These are phyloP conservation scores for Ormosia emarginata DNA, from an alignment of 306 rosid species.

Conservation along the genomic window DNA sequence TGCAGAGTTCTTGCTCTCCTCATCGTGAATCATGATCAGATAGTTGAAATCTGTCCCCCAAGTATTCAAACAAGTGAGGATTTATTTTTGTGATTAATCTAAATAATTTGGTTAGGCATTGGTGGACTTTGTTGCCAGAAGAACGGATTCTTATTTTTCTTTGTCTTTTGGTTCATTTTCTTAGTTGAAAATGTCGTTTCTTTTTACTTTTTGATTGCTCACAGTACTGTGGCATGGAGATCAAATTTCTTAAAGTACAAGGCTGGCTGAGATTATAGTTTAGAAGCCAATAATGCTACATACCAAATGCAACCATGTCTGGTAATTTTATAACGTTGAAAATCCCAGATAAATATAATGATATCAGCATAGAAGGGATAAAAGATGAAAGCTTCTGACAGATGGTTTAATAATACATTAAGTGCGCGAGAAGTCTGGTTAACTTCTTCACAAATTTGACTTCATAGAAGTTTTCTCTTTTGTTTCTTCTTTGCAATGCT, in stretches of 20 bases:
- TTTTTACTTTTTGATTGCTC: neutral
- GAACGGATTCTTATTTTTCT: neutral
- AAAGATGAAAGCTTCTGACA: neutral
- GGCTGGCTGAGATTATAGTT: neutral
- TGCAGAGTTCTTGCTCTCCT: conserved; percentile 50
- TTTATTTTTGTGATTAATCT: conserved; percentile 33
- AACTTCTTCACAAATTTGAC: neutral
- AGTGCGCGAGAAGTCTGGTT: conserved; percentile 2
- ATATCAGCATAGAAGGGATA: neutral
- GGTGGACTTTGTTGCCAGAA: conserved; percentile 26
- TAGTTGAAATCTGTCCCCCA: conserved; percentile 41
- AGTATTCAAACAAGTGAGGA: conserved; percentile 45
- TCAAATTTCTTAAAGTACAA: neutral
- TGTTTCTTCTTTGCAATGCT: neutral
- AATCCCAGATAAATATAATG: neutral
- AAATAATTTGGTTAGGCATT: conserved; percentile 28
- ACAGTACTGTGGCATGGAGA: neutral
- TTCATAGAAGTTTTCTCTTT: neutral
- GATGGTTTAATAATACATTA: neutral
- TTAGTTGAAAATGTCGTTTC: neutral
- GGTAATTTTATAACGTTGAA: neutral
- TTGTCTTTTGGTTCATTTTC: neutral
- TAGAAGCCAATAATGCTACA: conserved; percentile 3
- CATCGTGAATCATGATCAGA: conserved; percentile 45
- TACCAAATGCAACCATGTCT: neutral